Conservation (phyloP, 768 basidiomycete genomes). For the Lactifluus piperatus region DNA sequence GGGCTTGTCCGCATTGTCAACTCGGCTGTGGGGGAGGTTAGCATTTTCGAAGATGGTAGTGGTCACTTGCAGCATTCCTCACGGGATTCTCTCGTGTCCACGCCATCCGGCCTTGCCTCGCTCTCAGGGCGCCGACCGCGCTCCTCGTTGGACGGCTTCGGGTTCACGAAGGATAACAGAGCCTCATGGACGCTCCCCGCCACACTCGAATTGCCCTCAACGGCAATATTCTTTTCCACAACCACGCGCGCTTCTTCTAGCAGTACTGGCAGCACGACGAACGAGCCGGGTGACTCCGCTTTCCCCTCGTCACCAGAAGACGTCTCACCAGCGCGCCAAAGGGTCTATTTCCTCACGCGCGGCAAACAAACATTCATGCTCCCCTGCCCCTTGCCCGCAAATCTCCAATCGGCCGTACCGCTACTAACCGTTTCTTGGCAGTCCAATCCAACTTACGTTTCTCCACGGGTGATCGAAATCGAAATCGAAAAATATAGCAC, state of each 20-base stretch:
- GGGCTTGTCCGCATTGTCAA: conserved; percentile 75
- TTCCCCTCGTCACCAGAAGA: conserved; percentile 22
- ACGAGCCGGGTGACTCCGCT: neutral
- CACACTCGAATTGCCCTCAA: conserved; percentile 38
- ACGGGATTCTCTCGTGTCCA: conserved; percentile 23
- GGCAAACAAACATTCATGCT: conserved; percentile 63
- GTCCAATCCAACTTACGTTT: conserved; percentile 44
- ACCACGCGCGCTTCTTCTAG: no score
- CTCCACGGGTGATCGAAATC: conserved; percentile 37
- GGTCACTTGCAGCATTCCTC: neutral
- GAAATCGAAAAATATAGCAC: neutral
- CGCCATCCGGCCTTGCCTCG: conserved; percentile 20
- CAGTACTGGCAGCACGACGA: neutral
- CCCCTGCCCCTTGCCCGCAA: conserved; percentile 56
- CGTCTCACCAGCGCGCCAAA: conserved; percentile 20
- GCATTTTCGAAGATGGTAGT: conserved; percentile 40
- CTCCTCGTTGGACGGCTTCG: conserved; percentile 37
- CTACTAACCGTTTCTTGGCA: conserved; percentile 52
- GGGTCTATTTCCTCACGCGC: conserved; percentile 57
- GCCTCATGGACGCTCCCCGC: conserved; percentile 43
- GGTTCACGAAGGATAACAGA: conserved; percentile 32
- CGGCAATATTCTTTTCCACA: conserved; percentile 19
- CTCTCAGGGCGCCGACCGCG: conserved; percentile 30
- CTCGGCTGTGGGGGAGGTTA: conserved; percentile 72
- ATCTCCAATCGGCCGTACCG: conserved; percentile 39